These are phyloP conservation scores for Mycosphaerella sp. DNA, from an alignment of 2,329 filamentous ascomycete genomes.

Conservation along the genomic window DNA sequence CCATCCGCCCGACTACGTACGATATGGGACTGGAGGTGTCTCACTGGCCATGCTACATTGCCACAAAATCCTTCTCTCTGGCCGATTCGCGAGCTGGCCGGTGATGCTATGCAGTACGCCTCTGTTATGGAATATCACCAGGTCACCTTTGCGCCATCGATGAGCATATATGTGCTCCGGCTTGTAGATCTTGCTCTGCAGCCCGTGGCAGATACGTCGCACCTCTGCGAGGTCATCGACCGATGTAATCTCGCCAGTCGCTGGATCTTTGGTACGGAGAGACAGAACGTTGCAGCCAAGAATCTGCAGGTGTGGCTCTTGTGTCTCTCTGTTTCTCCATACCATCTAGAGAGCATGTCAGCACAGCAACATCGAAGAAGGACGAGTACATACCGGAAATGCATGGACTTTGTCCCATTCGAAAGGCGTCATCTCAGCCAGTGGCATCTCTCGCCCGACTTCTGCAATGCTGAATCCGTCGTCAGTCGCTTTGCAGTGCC, in stretches of 20 bases:
- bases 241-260: slow-evolving; percentile 15
- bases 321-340: slow-evolving; percentile 10
- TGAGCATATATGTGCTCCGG: slow-evolving; percentile 35
- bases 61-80: slow-evolving; percentile 31
- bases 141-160: slow-evolving; percentile 31
- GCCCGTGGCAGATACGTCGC: slow-evolving; percentile 26
- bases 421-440: slow-evolving; percentile 22
- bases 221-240: slow-evolving; percentile 23
- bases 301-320: slow-evolving; percentile 25
- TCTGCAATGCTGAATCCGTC: slow-evolving; percentile 28
- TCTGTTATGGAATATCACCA: slow-evolving; percentile 34
- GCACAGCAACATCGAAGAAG: background rate
- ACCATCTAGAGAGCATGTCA: slow-evolving; percentile 8
- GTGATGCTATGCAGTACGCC: slow-evolving; percentile 34
- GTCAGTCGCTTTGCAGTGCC: slow-evolving; percentile 29
- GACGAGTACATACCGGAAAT: slow-evolving; percentile 21
- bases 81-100: slow-evolving; percentile 22
- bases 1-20: background rate
- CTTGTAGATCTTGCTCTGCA: slow-evolving; percentile 25
- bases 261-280: slow-evolving; percentile 21
- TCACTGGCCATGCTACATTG: slow-evolving; percentile 21
- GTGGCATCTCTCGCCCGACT: slow-evolving; percentile 11
- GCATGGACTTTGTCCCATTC: slow-evolving; percentile 24
- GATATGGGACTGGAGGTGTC: slow-evolving; percentile 6
- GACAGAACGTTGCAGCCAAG: slow-evolving; percentile 25